A percentile compares a stretch with the other conserved stretches of the same genome.
Conservation (phyloP, 2,329 filamentous ascomycete species). For the Phoma sp. region DNA sequence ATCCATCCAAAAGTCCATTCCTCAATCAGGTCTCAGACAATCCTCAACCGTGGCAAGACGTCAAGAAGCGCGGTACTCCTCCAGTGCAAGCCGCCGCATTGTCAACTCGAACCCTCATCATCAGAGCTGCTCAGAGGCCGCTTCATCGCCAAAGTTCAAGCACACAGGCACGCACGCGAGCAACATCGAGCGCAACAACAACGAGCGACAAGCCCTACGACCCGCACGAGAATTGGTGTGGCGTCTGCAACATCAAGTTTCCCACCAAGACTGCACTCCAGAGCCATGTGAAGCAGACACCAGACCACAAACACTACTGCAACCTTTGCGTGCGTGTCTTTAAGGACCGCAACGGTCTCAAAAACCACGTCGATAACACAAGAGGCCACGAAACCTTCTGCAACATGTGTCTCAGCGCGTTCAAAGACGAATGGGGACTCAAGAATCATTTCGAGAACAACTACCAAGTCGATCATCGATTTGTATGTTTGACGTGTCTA, state of each 20-base stretch:
- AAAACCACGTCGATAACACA: slow-evolving; percentile 45
- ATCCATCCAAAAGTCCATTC: slow-evolving; percentile 26
- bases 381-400: slow-evolving; percentile 37
- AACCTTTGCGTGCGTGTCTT: slow-evolving; percentile 47
- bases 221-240: slow-evolving; percentile 42
- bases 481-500: slow-evolving; percentile 39
- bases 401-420: slow-evolving; percentile 45
- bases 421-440: slow-evolving; percentile 42
- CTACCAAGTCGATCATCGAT: slow-evolving; percentile 35
- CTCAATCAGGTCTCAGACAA: slow-evolving; percentile 34
- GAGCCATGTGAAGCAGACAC: slow-evolving; percentile 35
- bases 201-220: slow-evolving; percentile 24
- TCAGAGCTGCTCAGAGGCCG: slow-evolving; percentile 16
- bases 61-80: slow-evolving; percentile 28
- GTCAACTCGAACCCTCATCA: slow-evolving; percentile 15
- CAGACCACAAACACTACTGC: slow-evolving; percentile 42
- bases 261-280: slow-evolving; percentile 31
- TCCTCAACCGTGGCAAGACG: slow-evolving; percentile 36
- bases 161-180: slow-evolving; percentile 11
- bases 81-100: not conserved
- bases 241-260: slow-evolving; percentile 38
- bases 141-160: not conserved
- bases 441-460: slow-evolving; percentile 47
- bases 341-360: slow-evolving; percentile 43
- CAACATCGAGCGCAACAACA: slow-evolving; percentile 15